Evolutionary conservation across 176 grass and related monocot species (phyloP).

Genomic region (Cymbopogon citratus): DNA sequence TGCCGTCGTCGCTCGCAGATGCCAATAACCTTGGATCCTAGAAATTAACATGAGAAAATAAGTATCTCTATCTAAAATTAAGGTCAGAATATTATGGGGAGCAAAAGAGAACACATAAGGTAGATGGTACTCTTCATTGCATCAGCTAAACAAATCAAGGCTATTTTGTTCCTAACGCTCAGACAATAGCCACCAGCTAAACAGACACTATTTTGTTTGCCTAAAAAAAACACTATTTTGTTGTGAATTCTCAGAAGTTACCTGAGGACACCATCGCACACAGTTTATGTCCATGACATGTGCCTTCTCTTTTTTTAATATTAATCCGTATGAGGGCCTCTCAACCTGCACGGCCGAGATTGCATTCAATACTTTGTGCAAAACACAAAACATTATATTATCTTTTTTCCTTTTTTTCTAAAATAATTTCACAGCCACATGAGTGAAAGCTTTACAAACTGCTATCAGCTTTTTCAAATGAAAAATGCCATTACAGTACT

Average conservation of each 20-base stretch:
- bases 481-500: background rate
- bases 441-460: background rate
- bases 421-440: background rate
- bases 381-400: background rate
- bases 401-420: background rate
- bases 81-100: background rate
- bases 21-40: constrained; percentile 72
- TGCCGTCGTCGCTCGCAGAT: constrained; percentile 83
- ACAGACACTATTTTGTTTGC: background rate
- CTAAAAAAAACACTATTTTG: background rate
- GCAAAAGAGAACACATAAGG: background rate
- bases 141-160: background rate
- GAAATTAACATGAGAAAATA: constrained; percentile 18
- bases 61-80: background rate
- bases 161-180: background rate
- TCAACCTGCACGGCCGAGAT: constrained; percentile 52
- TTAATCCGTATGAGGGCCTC: constrained; percentile 57
- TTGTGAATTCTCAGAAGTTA: constrained; percentile 22
- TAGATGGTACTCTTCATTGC: background rate
- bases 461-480: background rate
- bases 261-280: constrained; percentile 90
- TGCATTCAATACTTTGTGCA: background rate
- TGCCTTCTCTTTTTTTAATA: constrained; percentile 85
- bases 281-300: constrained; percentile 98
- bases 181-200: constrained; percentile 22